phyloP scores from a whole-genome alignment of 1,284 basidiomycete genomes.

The Sanghuangporus weigelae region DNA sequence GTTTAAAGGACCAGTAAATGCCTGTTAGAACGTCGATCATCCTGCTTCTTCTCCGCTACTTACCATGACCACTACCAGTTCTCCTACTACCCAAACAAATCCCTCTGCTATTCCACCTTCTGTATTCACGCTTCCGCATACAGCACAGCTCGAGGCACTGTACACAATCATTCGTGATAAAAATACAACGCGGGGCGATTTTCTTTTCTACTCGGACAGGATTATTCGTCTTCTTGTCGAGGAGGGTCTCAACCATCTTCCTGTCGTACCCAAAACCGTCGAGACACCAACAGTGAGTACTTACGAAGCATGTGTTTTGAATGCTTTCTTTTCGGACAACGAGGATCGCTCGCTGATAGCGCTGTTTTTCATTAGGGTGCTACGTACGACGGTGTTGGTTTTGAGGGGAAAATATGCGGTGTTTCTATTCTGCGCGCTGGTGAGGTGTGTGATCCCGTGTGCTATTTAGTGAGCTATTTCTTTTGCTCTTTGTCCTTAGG shows the following conservation, averaged over 20 bases:
- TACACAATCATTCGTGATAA: slow-evolving; percentile 94
- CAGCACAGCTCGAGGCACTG: slow-evolving; percentile 89
- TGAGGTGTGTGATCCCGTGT: slow-evolving; percentile 46
- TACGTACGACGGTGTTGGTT: slow-evolving; percentile 83
- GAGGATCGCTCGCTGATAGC: neutral
- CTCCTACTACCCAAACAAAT: slow-evolving; percentile 30
- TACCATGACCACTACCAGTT: slow-evolving; percentile 15
- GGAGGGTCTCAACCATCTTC: slow-evolving; percentile 93
- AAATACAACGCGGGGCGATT: slow-evolving; percentile 85
- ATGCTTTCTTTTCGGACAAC: neutral
- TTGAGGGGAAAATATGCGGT: slow-evolving; percentile 92
- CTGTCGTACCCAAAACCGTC: slow-evolving; percentile 80
- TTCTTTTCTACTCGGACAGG: slow-evolving; percentile 91
- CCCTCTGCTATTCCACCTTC: slow-evolving; percentile 57
- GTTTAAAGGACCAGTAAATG: no score
- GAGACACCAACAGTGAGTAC: slow-evolving; percentile 67
- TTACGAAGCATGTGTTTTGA: neutral
- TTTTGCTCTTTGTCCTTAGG: slow-evolving; percentile 37
- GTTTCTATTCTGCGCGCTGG: slow-evolving; percentile 89
- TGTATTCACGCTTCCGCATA: slow-evolving; percentile 82
- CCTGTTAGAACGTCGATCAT: no score
- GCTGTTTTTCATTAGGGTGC: slow-evolving; percentile 48
- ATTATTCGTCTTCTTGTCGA: slow-evolving; percentile 74
- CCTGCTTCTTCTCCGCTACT: no score
- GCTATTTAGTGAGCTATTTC: neutral